Percentiles rank a stretch among this genome's conserved stretches.
Conservation (phyloP, 176 grass and related monocot species). For the Hyparrhenia diplandra region DNA sequence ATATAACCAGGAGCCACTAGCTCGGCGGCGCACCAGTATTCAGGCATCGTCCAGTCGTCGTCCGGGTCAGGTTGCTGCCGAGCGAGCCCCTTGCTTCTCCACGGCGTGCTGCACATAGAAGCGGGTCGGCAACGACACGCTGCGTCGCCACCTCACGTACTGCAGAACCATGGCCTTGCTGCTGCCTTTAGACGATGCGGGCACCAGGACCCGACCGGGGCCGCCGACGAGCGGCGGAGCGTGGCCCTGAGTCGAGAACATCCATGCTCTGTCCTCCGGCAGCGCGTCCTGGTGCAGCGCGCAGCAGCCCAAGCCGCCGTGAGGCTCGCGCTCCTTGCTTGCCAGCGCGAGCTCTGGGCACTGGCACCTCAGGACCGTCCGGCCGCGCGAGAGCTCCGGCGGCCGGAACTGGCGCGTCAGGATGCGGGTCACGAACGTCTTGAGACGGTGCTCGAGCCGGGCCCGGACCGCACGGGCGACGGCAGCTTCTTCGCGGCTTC, state of each 20-base stretch:
- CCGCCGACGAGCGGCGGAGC: background rate
- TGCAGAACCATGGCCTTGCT: background rate
- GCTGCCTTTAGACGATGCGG: background rate
- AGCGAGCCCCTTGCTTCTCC: too few relatives aligned
- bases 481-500: background rate
- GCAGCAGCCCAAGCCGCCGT: background rate
- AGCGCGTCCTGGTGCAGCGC: slow-evolving; percentile 18
- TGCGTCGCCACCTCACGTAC: slow-evolving; percentile 23
- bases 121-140: slow-evolving; percentile 10
- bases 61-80: background rate
- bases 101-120: slow-evolving; percentile 18
- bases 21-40: background rate
- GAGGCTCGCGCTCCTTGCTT: too few relatives aligned
- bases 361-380: slow-evolving; percentile 16
- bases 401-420: background rate
- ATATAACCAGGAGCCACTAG: background rate
- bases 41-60: background rate
- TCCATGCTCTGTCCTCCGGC: background rate
- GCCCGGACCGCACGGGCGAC: background rate
- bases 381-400: slow-evolving; percentile 6
- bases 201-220: background rate
- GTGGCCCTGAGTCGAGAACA: background rate
- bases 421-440: background rate
- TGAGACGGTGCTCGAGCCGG: background rate
- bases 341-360: background rate